These are phyloP conservation scores for Lactarius vividus DNA, from an alignment of 768 basidiomycete genomes.

Conservation along the genomic window DNA sequence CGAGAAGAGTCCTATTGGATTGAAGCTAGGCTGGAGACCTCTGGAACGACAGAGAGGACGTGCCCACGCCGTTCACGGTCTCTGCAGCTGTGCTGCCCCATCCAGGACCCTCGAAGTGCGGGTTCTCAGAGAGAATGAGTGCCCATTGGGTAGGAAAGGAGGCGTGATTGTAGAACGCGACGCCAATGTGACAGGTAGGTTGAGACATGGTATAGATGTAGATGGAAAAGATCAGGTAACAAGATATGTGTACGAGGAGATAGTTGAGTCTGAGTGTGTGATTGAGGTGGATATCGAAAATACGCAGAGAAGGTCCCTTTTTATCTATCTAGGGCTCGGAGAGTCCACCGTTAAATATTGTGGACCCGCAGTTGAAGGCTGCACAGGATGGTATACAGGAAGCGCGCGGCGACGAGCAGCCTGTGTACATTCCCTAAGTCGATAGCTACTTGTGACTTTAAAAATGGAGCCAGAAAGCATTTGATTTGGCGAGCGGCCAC, in stretches of 20 bases:
- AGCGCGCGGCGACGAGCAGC: neutral
- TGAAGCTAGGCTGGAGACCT: neutral
- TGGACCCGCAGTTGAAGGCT: neutral
- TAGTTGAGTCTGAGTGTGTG: neutral
- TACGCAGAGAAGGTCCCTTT: neutral
- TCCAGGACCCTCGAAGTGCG: slow-evolving; percentile 1
- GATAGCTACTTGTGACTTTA: neutral
- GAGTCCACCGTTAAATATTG: neutral
- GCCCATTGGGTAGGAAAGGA: slow-evolving; percentile 11
- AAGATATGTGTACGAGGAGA: neutral
- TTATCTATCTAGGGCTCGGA: neutral
- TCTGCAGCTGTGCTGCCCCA: slow-evolving; percentile 8
- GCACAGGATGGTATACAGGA: neutral
- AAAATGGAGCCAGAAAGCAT: neutral
- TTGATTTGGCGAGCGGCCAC: neutral
- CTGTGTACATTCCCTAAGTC: neutral
- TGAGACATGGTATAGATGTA: neutral
- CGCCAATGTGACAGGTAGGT: neutral
- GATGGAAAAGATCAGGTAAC: neutral
- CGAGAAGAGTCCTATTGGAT: neutral
- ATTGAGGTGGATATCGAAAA: neutral
- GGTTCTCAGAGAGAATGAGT: neutral
- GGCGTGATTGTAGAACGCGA: neutral
- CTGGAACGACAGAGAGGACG: neutral
- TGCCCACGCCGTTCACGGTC: slow-evolving; percentile 3